Evolutionary conservation across 1,139 yeast species (phyloP).

Genomic region (Yamadazyma mexicana): DNA sequence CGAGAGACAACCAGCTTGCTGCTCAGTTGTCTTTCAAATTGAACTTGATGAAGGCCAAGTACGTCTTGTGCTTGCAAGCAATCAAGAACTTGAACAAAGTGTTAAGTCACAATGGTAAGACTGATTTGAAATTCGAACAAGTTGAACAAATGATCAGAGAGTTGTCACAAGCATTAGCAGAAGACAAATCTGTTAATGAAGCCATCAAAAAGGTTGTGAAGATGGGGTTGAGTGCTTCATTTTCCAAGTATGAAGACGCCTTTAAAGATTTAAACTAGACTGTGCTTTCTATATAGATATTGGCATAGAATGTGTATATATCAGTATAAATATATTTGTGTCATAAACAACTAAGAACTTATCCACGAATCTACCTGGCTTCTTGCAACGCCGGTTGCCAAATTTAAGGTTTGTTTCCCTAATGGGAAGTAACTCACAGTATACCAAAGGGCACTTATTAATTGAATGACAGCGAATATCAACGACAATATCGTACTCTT

Average conservation of each 20-base stretch:
- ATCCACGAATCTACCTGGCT: conserved; percentile 63
- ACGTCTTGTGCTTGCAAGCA: conserved; percentile 48
- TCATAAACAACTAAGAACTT: conserved; percentile 25
- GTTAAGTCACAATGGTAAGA: conserved; percentile 19
- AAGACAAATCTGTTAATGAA: conserved; percentile 32
- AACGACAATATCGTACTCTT: conserved; percentile 50
- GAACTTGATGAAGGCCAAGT: conserved; percentile 43
- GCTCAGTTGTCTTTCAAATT: conserved; percentile 41
- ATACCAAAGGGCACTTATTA: conserved; percentile 54
- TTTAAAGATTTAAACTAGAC: conserved; percentile 1
- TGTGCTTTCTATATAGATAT: conserved; percentile 1
- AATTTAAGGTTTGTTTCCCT: conserved; percentile 55
- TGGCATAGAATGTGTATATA: background rate
- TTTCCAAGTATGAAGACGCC: conserved; percentile 24
- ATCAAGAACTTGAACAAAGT: conserved; percentile 37
- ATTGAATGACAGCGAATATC: conserved; percentile 51
- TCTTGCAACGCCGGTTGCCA: conserved; percentile 56
- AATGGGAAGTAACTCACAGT: conserved; percentile 64
- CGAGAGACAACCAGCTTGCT: conserved; percentile 31
- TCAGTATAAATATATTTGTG: background rate
- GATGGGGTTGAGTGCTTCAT: conserved; percentile 38
- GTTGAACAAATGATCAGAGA: conserved; percentile 28
- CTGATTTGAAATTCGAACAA: conserved; percentile 17
- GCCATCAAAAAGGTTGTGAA: conserved; percentile 48
- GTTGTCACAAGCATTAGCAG: conserved; percentile 24